A percentile compares a stretch with the other conserved stretches of the same genome.
These are phyloP conservation scores for Fusarium newnesense DNA, from an alignment of 2,329 filamentous ascomycete species.

Conservation along the genomic window DNA sequence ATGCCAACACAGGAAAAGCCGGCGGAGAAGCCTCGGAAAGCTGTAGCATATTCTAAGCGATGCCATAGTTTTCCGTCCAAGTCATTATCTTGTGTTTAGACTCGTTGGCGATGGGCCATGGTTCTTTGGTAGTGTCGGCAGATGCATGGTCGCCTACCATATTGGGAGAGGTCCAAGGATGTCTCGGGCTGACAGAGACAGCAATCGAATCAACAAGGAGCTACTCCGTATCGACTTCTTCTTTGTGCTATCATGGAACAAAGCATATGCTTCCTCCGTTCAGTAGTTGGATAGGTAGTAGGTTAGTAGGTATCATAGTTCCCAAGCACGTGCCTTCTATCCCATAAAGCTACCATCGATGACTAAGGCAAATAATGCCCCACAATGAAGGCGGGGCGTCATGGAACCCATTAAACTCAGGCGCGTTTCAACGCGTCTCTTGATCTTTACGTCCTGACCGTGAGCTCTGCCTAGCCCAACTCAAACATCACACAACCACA, in stretches of 20 bases:
- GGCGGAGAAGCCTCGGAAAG: conserved; percentile 21
- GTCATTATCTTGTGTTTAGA: neutral
- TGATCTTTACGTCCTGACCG: conserved; percentile 15
- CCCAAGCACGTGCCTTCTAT: conserved; percentile 10
- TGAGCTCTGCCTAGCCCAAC: conserved; percentile 27
- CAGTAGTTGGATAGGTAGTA: neutral
- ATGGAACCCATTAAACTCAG: conserved; percentile 45
- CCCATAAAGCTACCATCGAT: neutral
- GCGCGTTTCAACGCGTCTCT: conserved; percentile 50
- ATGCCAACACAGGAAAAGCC: conserved; percentile 1
- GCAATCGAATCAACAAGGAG: neutral
- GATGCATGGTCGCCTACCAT: conserved; percentile 6
- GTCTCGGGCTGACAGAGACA: neutral
- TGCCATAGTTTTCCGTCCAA: conserved; percentile 1
- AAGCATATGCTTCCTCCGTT: neutral
- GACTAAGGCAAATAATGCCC: conserved; percentile 34
- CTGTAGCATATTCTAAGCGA: conserved; percentile 26
- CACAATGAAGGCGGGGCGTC: conserved; percentile 35
- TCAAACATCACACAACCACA: conserved; percentile 32
- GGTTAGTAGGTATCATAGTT: neutral
- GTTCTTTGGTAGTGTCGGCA: neutral
- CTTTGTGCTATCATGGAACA: neutral
- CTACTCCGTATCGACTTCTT: neutral
- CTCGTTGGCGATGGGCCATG: neutral
- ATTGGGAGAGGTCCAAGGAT: neutral